phyloP scores from a whole-genome alignment of 768 basidiomycete species.

The Suillus paluster region DNA sequence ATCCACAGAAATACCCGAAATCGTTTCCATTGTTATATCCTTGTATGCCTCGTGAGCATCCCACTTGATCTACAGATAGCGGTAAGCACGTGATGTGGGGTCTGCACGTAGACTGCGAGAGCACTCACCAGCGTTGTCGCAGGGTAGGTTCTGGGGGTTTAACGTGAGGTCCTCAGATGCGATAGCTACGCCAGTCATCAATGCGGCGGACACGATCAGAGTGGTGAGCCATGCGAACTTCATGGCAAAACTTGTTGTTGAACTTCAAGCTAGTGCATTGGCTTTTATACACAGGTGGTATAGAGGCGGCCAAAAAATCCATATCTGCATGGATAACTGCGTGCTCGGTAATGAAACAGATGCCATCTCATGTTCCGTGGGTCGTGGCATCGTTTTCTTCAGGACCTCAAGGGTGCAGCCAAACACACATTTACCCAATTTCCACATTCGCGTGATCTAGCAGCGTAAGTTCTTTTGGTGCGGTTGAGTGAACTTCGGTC shows the following conservation, averaged over 20 bases:
- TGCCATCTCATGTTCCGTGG: neutral
- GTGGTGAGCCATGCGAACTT: neutral
- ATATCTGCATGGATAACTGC: too few relatives aligned
- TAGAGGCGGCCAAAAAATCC: neutral
- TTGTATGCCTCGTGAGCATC: neutral
- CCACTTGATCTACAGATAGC: neutral
- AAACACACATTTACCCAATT: neutral
- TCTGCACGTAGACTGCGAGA: neutral
- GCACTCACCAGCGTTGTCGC: neutral
- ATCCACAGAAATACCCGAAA: neutral
- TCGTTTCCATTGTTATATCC: neutral
- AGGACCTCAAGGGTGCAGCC: neutral
- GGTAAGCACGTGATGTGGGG: neutral
- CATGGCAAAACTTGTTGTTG: neutral
- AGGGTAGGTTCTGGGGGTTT: neutral
- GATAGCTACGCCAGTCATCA: too few relatives aligned
- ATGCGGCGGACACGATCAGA: too few relatives aligned
- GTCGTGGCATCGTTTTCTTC: neutral
- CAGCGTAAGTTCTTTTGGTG: neutral
- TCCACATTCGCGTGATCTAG: neutral
- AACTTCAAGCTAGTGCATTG: too few relatives aligned
- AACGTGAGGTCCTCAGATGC: too few relatives aligned
- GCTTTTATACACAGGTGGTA: neutral
- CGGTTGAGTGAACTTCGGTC: neutral
- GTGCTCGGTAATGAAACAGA: neutral